phyloP scores from a whole-genome alignment of 2,329 filamentous ascomycete species.

The Blastomyces silverae region DNA sequence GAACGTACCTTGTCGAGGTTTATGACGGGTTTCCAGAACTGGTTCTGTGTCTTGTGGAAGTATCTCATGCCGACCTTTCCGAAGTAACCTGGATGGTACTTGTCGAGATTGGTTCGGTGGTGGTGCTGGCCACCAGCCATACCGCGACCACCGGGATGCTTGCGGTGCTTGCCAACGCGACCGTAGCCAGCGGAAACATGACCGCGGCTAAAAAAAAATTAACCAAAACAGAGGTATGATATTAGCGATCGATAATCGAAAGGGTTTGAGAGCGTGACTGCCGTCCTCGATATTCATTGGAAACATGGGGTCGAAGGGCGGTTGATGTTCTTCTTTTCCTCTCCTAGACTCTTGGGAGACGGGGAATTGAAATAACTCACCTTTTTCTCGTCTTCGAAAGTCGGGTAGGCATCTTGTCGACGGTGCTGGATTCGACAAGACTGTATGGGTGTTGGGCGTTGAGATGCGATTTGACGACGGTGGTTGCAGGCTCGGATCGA shows the following conservation, averaged over 20 bases:
- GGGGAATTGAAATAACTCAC: slow-evolving; percentile 33
- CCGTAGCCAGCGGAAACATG: slow-evolving; percentile 98
- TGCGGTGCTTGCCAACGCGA: slow-evolving; percentile 98
- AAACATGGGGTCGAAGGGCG: background rate
- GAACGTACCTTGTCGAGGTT: slow-evolving; percentile 90
- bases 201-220: slow-evolving; percentile 61
- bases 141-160: slow-evolving; percentile 72
- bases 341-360: background rate
- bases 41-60: slow-evolving; percentile 94
- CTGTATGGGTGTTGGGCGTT: slow-evolving; percentile 33
- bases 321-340: background rate
- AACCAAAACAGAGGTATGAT: slow-evolving; percentile 13
- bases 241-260: background rate
- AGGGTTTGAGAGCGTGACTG: background rate
- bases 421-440: slow-evolving; percentile 38
- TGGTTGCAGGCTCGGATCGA: slow-evolving; percentile 9
- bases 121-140: slow-evolving; percentile 99
- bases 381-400: slow-evolving; percentile 46
- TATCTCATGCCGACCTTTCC: slow-evolving; percentile 92
- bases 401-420: slow-evolving; percentile 48
- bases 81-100: slow-evolving; percentile 99
- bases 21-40: slow-evolving; percentile 98
- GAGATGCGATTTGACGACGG: slow-evolving; percentile 27
- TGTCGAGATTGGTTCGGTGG: slow-evolving; percentile 86
- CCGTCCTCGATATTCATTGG: background rate